phyloP scores from a whole-genome alignment of 2,329 filamentous ascomycete species.

The Endothia cerciana region DNA sequence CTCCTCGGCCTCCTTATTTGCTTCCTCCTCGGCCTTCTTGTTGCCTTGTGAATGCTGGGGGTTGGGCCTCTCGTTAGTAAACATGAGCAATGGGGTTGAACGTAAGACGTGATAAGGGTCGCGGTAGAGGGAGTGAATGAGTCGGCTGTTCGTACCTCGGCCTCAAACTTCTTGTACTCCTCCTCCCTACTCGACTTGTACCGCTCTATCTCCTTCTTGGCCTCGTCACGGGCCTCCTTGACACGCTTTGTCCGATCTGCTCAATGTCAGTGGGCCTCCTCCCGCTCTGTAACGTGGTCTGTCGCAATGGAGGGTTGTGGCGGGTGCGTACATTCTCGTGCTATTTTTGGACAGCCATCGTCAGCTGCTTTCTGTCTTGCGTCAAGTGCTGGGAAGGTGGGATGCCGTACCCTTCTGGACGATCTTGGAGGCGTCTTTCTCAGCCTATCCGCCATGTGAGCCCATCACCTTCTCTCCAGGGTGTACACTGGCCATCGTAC shows the following conservation, averaged over 20 bases:
- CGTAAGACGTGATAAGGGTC: background rate
- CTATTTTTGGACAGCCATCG: constrained; percentile 48
- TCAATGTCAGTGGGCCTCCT: constrained; percentile 15
- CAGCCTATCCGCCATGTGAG: constrained; percentile 64
- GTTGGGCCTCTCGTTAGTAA: constrained; percentile 29
- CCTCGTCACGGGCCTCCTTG: constrained; percentile 93
- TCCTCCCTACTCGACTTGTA: constrained; percentile 89
- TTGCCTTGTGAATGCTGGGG: constrained; percentile 88
- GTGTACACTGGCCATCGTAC: constrained; percentile 59
- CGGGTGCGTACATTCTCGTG: constrained; percentile 77
- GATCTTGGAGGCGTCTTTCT: constrained; percentile 98
- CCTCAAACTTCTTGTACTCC: constrained; percentile 94
- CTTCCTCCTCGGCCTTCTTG: constrained; percentile 75
- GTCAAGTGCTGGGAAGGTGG: constrained; percentile 22
- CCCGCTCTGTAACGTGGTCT: background rate
- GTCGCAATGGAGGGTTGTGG: background rate
- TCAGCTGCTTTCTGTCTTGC: constrained; percentile 35
- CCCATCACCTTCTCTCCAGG: background rate
- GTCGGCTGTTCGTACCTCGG: constrained; percentile 53
- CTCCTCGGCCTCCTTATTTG: constrained; percentile 77
- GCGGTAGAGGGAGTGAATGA: background rate
- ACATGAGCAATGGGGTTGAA: background rate
- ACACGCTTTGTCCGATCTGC: constrained; percentile 93
- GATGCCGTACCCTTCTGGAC: constrained; percentile 81
- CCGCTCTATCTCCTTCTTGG: constrained; percentile 95